Percentiles rank a stretch among this genome's conserved stretches.
Conservation (phyloP, 2,329 filamentous ascomycete species). For the Beauveria brongniartii region DNA sequence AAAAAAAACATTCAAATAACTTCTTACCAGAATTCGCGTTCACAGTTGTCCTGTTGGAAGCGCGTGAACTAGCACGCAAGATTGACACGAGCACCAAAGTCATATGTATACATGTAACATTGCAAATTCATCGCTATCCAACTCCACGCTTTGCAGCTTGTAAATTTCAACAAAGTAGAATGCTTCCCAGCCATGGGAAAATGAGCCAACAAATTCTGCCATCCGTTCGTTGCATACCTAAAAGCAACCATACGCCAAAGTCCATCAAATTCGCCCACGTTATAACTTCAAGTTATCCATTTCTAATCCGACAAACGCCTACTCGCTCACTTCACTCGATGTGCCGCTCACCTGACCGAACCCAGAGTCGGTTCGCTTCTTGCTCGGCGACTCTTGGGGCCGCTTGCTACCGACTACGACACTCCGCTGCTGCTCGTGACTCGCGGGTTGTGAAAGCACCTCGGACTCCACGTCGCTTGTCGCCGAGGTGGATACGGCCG, state of each 20-base stretch:
- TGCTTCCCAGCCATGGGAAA: background rate
- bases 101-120: background rate
- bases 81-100: too few species aligned
- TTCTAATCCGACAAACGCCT: background rate
- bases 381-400: constrained; percentile 16
- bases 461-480: constrained; percentile 16
- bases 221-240: background rate
- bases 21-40: background rate
- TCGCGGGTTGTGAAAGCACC: constrained; percentile 15
- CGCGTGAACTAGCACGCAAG: too few species aligned
- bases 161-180: constrained; percentile 2
- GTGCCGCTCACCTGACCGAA: constrained; percentile 24
- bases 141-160: constrained; percentile 4
- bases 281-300: background rate
- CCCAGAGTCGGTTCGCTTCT: constrained; percentile 27
- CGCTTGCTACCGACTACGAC: constrained; percentile 3
- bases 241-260: background rate
- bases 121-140: constrained; percentile 6
- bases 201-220: background rate
- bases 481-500: constrained; percentile 14
- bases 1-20: background rate
- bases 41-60: too few species aligned
- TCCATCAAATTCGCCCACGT: background rate
- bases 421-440: constrained; percentile 11
- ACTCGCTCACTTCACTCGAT: constrained; percentile 16